Evolutionary conservation across 1,284 basidiomycete genomes (phyloP), one percentile per base, ranked within the genome.

Genomic region (Tremellales sp.): DNA sequence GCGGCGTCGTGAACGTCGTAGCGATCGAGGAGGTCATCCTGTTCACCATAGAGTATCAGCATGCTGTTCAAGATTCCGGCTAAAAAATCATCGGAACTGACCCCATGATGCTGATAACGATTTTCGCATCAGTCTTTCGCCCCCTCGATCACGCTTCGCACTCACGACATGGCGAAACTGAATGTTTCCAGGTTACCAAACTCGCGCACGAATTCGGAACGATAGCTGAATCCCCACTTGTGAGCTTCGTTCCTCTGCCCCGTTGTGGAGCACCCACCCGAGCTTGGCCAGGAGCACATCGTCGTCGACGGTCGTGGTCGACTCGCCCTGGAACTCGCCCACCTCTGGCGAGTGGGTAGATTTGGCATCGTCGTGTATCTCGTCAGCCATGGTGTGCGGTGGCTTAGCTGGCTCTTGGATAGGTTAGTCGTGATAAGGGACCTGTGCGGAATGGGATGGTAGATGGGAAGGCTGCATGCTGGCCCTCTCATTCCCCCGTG

Each of bases 101-200:
- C 53, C 53, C 57, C 57, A 57, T 57, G 39, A 61, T 58, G 51
- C 55, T 56, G 40, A 16, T 16, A 45, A 24, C 35, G 25, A 9
- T 16, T 36, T 37, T 33, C 45, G 21, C 35, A 21, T 42, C 38
- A 32, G n/a, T 31, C 22, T 25, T 37, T 22, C 28, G 14, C 22
- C 14, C 36, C 13, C 14, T 43, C 13, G 25, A 40, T 27, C n/a
- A 27, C 26, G 38, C 8, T 18, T n/a, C 5, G 0, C 12, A 47
- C 50, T 32, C 43, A 57, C 58, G 46, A 54, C 57, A 61, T 63
- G 21, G 64, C 66, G 33, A 69, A 69, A 37, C 61, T 63, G 49
- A 67, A 69, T 3, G 67, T 69, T 40, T 63, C 65, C n/a, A 67
- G 45, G 49, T 66, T 66, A 28, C 65, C 65, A 38, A 66, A 66